These are phyloP conservation scores for Aspergillus caelatus DNA, from an alignment of 2,329 filamentous ascomycete genomes.

Conservation along the genomic window DNA sequence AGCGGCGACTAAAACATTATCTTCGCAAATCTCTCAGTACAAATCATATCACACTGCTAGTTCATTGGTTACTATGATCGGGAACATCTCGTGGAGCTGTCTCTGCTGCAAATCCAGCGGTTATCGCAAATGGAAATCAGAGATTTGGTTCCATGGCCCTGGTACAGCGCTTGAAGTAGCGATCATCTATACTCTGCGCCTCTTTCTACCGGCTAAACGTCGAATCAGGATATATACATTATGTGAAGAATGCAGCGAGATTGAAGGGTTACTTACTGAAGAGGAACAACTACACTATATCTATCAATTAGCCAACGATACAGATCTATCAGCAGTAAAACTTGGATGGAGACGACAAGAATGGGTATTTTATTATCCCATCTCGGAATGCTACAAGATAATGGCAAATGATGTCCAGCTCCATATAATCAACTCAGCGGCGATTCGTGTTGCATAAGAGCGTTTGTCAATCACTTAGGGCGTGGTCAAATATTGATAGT, in stretches of 20 bases:
- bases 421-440: neutral
- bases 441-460: neutral
- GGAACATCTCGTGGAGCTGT: neutral
- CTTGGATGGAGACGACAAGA: neutral
- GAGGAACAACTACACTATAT: neutral
- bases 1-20: too few relatives aligned
- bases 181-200: neutral
- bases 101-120: neutral
- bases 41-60: neutral
- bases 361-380: neutral
- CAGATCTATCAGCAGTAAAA: too few relatives aligned
- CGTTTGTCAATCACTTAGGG: too few relatives aligned
- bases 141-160: neutral
- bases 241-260: neutral
- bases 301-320: neutral
- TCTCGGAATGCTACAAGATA: neutral
- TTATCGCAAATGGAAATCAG: neutral
- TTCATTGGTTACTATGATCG: neutral
- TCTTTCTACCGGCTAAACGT: neutral
- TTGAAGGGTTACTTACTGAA: neutral
- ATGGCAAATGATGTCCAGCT: neutral
- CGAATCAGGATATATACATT: neutral
- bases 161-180: neutral
- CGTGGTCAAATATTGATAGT: neutral
- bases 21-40: too few relatives aligned